Evolutionary conservation across 2,329 filamentous ascomycete species (phyloP), one percentile per base, ranked within the genome.

Genomic region (Sporothrix protearum): DNA sequence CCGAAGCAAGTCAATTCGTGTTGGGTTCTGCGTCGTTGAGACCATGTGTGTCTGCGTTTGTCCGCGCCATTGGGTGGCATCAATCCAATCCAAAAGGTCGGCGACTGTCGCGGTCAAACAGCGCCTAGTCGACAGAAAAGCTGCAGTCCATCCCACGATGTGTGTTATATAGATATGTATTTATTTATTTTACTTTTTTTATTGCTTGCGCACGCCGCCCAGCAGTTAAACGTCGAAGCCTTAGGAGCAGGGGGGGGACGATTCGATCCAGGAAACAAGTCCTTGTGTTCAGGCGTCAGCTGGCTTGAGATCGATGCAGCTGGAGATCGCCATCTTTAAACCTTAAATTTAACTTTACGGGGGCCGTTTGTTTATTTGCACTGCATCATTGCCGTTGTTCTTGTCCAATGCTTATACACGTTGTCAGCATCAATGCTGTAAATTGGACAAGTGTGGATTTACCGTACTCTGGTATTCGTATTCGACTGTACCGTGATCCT

Each of bases 321-420:
- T 61, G 14, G 2, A 42, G 6, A 5, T 25, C 10, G 25, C 51
- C 25, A 16, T 55, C 25, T 25, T 30, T 25, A 19, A 30, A 42
- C 57, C 57, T 22, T 39, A 33, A 39, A 61, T 39, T 39, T 39
- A 61, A 33, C 57, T 61, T 61, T 59, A 39, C n/a, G 57, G 10
- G 57, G 8, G 30, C 57, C 57, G 39, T 9, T 22, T 61, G 57
- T 59, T 59, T 36, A 59, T 36, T 36, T 36, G 53, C 53, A 19
- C 12, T 30, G 16, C 16, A 16, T 25, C 8, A 55, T 30, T 19
- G 19, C 55, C 55, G 55, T 14, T 33, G 30, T 9, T 57, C 28
- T 57, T 45, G 22, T 64, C 59, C 59, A 45, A 64, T 64, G 36
- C 59, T 45, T 64, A 64, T 45, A 22, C 36, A 64, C 59, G 36